Evolutionary conservation across 768 basidiomycete genomes (phyloP), one percentile per base, ranked within the genome.

Genomic region (Mycena galericulata): DNA sequence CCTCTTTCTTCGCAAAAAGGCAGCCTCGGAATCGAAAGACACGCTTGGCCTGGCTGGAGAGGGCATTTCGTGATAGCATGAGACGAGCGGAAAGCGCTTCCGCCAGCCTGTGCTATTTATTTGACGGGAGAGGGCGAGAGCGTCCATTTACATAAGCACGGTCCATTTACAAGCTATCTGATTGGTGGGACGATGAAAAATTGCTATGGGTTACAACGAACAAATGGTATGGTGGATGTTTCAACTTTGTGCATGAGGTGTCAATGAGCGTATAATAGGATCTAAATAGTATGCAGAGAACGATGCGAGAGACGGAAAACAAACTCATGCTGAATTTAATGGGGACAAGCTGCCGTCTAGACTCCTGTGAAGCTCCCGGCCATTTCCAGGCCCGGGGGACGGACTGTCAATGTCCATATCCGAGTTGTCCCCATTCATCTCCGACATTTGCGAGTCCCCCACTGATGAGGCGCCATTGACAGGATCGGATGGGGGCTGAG

Each of bases 61-160:
- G 73, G 46, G 77, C 84, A 80, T 83, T 83, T 73, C 80, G 78
- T 68, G 81, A 73, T 58, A 86, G 79, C 86, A 88, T 87, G 72
- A 75, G 75, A 73, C 63, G 55, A 30, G 56, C 26, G 64, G 54
- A 55, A 50, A 45, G 29, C 58, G 51, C 43, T 43, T 32, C 34
- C 22, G 45, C 45, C 45, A n/a, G n/a, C 34, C 34, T 14, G 14
- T 17, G 22, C 27, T 62, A 63, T 64, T 62, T 62, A 67, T 64
- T 59, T 53, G 67, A 68, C 63, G 57, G 47, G 38, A 55, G 41
- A 62, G 65, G 63, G 56, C 62, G 56, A 64, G 67, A 40, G n/a
- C n/a, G n/a, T n/a, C 56, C 67, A 57, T 50, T 22, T 38, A 49
- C 22, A 59, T 22, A 47, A 62, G 45, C 34, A 27, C 24, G 29